Base-by-base conservation (phyloP, 176 grass and related monocot species). In the Olyra latifolia region DNA sequence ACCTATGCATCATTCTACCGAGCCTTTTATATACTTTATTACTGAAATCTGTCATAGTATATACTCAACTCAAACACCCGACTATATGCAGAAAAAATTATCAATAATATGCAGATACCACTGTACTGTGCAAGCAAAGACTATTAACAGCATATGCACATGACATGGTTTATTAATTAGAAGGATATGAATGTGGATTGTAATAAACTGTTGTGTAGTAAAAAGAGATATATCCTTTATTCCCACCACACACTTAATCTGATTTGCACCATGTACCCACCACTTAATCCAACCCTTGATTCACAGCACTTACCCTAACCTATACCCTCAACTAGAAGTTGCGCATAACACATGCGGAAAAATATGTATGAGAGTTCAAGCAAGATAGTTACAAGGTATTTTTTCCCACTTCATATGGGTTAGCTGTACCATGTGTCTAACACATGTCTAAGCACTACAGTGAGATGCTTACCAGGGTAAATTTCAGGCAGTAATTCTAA, bases 51-150 rank as follows among this genome's bases (percentile, higher is more conserved):
- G 32, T 35, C 32, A 1, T 35, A 35, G 4, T 35, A 35, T 3
- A 35, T 35, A 35, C 2, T 35, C 32, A 35, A 30, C 71, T 82
- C 20, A 23, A 68, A 68, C 42, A 72, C 47, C 35, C 23, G 40
- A 67, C n/a, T 32, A 58, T 41, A 62, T 54, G 32, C 57, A 72
- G 11, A 71, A 24, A n/a, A 78, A 11, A 52, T 41, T 40, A 38
- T 17, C 20, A 77, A 82, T 5, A 77, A 81, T 57, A 81, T 55
- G 72, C 46, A 71, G 13, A 58, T 49, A 81, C 39, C 50, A 54
- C 7, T 41, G 64, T 47, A 66, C 47, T 54, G 71, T 57, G 82
- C 76, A 89, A 84, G 60, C 59, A 85, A 80, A 69, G 32, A 85
- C 1, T 49, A 42, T 6, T 55, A 81, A 75, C 30, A 85, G 13